Evolutionary conservation across 2,329 filamentous ascomycete species (phyloP).

Genomic region (Penicillium sumatraense): DNA sequence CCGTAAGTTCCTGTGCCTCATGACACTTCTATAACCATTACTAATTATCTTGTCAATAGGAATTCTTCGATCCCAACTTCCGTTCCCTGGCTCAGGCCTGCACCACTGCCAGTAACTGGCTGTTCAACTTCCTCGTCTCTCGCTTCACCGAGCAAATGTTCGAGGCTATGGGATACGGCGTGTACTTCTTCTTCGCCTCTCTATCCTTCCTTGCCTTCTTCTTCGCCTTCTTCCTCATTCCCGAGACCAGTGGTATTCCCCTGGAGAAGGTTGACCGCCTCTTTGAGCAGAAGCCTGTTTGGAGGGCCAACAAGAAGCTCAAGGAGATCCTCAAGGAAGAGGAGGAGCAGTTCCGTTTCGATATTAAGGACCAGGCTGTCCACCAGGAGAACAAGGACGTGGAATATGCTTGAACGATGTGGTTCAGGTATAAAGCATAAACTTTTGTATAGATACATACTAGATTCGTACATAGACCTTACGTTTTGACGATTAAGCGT

Average conservation of each 20-base stretch:
- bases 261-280: constrained; percentile 68
- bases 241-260: constrained; percentile 69
- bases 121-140: constrained; percentile 43
- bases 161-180: constrained; percentile 57
- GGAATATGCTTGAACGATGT: not conserved
- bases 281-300: constrained; percentile 51
- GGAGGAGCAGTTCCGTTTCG: constrained; percentile 40
- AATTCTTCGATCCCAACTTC: constrained; percentile 75
- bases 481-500: constrained; percentile 13
- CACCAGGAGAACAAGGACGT: constrained; percentile 22
- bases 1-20: constrained; percentile 30
- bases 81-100: constrained; percentile 73
- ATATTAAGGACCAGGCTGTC: constrained; percentile 30
- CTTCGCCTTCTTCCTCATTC: constrained; percentile 66
- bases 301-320: constrained; percentile 40
- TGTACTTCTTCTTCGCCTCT: constrained; percentile 70
- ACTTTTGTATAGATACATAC: constrained; percentile 17
- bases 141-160: constrained; percentile 48
- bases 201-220: constrained; percentile 63
- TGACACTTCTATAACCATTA: not conserved
- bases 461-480: constrained; percentile 13
- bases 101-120: constrained; percentile 51
- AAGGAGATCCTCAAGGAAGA: constrained; percentile 40
- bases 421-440: constrained; percentile 2
- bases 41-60: constrained; percentile 25